A percentile compares a stretch with the other conserved stretches of the same genome.
Evolutionary conservation across 805 yeast species (phyloP).

Genomic region (Saturnispora halmiae): DNA sequence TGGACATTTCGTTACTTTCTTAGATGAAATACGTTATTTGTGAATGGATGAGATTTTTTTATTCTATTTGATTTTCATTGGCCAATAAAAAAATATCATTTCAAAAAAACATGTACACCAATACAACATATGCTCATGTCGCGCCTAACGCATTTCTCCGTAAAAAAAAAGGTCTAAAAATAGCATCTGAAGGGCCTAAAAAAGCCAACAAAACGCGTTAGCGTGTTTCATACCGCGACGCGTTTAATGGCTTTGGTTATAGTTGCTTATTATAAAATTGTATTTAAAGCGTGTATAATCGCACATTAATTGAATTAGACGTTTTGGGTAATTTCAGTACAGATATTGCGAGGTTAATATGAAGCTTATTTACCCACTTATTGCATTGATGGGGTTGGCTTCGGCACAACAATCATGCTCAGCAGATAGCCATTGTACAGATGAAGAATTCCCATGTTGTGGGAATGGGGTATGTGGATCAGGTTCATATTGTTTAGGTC

Average conservation of each 20-base stretch:
- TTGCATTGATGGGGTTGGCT: neutral
- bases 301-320: too few relatives aligned
- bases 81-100: neutral
- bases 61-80: neutral
- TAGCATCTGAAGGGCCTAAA: too few relatives aligned
- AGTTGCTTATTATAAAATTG: too few relatives aligned
- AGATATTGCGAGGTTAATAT: neutral
- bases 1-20: conserved; percentile 34
- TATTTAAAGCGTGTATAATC: too few relatives aligned
- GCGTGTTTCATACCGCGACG: neutral
- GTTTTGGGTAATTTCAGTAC: neutral
- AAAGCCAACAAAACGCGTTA: neutral
- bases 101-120: neutral
- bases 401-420: conserved; percentile 36
- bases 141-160: too few relatives aligned
- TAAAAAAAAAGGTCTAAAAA: too few relatives aligned
- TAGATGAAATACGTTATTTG: too few relatives aligned
- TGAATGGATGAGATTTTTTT: neutral
- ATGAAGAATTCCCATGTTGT: conserved; percentile 71
- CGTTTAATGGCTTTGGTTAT: neutral
- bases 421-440: conserved; percentile 53
- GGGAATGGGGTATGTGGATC: conserved; percentile 46
- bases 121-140: neutral
- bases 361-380: neutral
- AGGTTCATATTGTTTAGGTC: conserved; percentile 61